Conservation (phyloP, 257 asterid genomes). For the Ophiorrhiza pumila region DNA sequence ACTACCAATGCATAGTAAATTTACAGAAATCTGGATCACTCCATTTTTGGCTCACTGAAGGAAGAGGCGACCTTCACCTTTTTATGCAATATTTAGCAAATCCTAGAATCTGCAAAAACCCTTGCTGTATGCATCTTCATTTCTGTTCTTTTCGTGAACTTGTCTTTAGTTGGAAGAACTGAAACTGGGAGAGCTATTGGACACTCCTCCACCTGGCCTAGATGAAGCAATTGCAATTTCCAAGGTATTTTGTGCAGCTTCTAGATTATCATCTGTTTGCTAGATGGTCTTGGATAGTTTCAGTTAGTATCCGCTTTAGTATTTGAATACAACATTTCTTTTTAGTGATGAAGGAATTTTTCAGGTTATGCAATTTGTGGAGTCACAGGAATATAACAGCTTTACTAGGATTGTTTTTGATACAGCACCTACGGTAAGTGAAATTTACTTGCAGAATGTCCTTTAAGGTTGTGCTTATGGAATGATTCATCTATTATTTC, state of each 20-base stretch:
- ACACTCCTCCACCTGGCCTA: conserved; percentile 68
- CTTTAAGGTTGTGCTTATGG: conserved; percentile 14
- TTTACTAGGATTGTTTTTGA: conserved; percentile 67
- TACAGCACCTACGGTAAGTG: conserved; percentile 74
- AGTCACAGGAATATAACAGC: conserved; percentile 48
- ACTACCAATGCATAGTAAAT: neutral
- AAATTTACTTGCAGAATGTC: conserved; percentile 3
- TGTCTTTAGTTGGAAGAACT: conserved; percentile 52
- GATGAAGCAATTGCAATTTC: conserved; percentile 80
- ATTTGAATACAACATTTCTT: neutral
- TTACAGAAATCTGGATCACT: neutral
- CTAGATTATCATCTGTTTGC: neutral
- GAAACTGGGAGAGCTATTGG: conserved; percentile 71
- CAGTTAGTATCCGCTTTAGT: neutral
- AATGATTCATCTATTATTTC: conserved; percentile 19
- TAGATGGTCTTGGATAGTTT: neutral
- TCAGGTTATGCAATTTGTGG: conserved; percentile 70
- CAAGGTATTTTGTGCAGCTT: conserved; percentile 34
- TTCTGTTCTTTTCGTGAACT: conserved; percentile 3
- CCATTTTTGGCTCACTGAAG: neutral
- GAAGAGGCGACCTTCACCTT: neutral
- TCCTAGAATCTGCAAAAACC: neutral
- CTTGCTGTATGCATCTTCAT: neutral
- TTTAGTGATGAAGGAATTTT: conserved; percentile 18
- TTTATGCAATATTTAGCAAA: neutral